Percentiles rank a stretch among this genome's conserved stretches.
These are phyloP conservation scores for Colletotrichum australisinense DNA, from an alignment of 2,329 filamentous ascomycete species.

Conservation along the genomic window DNA sequence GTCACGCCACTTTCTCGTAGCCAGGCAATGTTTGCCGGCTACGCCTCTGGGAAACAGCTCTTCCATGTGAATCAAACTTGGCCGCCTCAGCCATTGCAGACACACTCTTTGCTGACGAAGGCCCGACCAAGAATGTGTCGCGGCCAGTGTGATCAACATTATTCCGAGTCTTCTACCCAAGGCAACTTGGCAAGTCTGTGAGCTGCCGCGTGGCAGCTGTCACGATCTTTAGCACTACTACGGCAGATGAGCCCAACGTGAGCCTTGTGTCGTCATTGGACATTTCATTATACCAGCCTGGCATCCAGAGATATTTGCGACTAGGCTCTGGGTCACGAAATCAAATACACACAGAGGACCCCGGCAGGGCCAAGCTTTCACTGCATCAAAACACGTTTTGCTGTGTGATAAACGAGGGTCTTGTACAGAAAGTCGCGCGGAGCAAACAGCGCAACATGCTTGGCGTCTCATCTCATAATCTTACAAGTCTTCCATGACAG, in stretches of 20 bases:
- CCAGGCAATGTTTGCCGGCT: conserved; percentile 17
- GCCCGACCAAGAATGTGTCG: conserved; percentile 7
- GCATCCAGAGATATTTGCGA: not conserved
- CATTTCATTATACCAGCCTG: not conserved
- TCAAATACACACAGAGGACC: not conserved
- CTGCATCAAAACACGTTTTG: conserved; percentile 30
- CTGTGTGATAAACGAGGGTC: conserved; percentile 22
- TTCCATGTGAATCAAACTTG: conserved; percentile 25
- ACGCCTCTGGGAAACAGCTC: conserved; percentile 20
- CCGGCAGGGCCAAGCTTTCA: conserved; percentile 16
- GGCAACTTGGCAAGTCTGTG: not conserved
- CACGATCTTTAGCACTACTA: not conserved
- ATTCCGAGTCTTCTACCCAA: not conserved
- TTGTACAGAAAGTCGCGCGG: conserved; percentile 16
- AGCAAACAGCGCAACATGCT: conserved; percentile 15
- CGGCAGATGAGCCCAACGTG: not conserved
- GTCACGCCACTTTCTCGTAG: conserved; percentile 10
- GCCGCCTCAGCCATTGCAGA: not conserved
- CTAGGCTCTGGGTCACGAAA: not conserved
- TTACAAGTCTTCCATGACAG: conserved; percentile 27
- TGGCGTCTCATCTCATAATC: conserved; percentile 31
- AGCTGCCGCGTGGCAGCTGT: not conserved
- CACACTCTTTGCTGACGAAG: not conserved
- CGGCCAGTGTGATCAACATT: conserved; percentile 11
- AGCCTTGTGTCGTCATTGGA: not conserved